phyloP scores from a whole-genome alignment of 1,284 basidiomycete genomes.

The Trichosporon asahii region DNA sequence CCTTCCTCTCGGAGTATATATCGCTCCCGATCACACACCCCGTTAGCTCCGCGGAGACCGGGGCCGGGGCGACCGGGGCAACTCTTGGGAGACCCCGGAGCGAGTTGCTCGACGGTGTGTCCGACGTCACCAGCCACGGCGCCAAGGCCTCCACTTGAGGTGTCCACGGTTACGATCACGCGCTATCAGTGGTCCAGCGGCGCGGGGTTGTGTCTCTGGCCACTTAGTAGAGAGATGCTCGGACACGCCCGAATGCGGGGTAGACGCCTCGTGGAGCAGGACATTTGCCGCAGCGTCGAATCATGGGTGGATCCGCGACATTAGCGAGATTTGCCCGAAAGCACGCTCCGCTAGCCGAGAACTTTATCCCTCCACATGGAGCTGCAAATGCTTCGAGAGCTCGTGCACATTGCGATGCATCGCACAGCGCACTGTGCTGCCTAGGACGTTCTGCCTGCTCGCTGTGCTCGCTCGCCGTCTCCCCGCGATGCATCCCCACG shows the following conservation, averaged over 20 bases:
- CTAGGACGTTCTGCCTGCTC: too few relatives aligned
- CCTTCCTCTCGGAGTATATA: not conserved
- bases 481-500: not conserved
- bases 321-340: slow-evolving; percentile 6
- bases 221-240: not conserved
- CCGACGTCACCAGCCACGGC: not conserved
- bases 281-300: not conserved
- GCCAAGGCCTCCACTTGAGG: not conserved
- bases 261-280: not conserved
- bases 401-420: not conserved
- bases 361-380: not conserved
- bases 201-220: not conserved
- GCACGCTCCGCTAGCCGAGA: not conserved
- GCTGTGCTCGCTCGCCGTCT: not conserved
- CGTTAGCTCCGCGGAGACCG: too few relatives aligned
- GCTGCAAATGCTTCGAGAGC: not conserved
- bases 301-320: not conserved
- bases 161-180: not conserved
- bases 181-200: not conserved
- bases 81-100: too few relatives aligned
- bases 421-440: too few relatives aligned
- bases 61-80: too few relatives aligned
- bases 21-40: not conserved
- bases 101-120: not conserved
- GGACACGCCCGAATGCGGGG: not conserved